phyloP scores from a whole-genome alignment of 176 grass and related monocot species.

The Thalia dealbata region DNA sequence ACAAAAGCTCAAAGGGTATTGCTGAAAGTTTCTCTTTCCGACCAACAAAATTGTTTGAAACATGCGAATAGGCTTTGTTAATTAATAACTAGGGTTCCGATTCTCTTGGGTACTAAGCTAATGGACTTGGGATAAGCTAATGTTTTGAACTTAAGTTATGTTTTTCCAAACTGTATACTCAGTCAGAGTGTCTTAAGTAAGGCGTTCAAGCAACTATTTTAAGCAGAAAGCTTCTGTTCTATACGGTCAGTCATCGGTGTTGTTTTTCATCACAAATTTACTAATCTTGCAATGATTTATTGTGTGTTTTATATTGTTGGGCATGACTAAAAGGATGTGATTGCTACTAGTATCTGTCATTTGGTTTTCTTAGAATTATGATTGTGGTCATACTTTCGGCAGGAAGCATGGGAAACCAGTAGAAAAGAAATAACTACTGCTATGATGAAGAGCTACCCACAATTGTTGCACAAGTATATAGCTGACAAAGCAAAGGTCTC shows the following conservation, averaged over 20 bases:
- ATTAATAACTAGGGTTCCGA: neutral
- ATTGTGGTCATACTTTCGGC: constrained; percentile 24
- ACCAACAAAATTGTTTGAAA: constrained; percentile 12
- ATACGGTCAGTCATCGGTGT: neutral
- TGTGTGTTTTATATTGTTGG: neutral
- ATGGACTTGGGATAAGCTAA: neutral
- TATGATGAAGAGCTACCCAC: constrained; percentile 68
- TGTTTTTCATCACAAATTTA: neutral
- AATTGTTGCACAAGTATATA: constrained; percentile 79
- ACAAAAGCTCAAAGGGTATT: constrained; percentile 74
- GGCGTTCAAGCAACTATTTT: neutral
- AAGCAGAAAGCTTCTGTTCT: neutral
- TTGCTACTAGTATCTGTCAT: neutral
- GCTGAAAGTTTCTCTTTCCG: constrained; percentile 1
- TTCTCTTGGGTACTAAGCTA: too few relatives aligned
- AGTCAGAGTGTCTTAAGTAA: too few relatives aligned
- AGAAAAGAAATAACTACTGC: constrained; percentile 80
- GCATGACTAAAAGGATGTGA: neutral
- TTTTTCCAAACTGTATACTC: neutral
- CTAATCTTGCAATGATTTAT: neutral
- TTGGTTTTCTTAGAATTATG: neutral
- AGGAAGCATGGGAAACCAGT: constrained; percentile 83
- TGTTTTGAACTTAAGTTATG: neutral
- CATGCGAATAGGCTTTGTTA: constrained; percentile 1
- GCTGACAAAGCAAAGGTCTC: constrained; percentile 92